These are phyloP conservation scores for Neocallimastix lanati DNA, from an alignment of 192 early-diverging fungal species.

Conservation along the genomic window DNA sequence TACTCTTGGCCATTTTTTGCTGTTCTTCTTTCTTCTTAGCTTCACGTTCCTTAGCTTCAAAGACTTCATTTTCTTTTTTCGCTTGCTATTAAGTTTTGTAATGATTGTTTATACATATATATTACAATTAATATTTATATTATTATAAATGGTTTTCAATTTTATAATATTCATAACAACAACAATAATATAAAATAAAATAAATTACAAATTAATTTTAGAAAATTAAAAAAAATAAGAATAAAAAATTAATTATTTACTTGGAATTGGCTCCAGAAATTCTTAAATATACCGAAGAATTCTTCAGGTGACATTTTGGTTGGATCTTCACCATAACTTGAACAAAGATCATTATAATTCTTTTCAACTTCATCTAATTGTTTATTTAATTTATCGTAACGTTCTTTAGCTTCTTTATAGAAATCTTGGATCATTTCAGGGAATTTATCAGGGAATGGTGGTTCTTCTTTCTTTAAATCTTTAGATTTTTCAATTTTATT, in stretches of 20 bases:
- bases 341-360: conserved; percentile 46
- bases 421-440: conserved; percentile 42
- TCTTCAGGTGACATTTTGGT: conserved; percentile 56
- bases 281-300: conserved; percentile 74
- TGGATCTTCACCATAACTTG: conserved; percentile 61
- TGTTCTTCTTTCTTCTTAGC: no score
- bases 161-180: no score
- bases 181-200: no score
- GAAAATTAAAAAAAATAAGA: no score
- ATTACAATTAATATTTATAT: no score
- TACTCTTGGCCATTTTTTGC: no score
- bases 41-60: no score
- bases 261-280: conserved; percentile 24
- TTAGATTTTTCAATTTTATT: background rate
- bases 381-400: conserved; percentile 35
- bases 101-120: no score
- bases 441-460: conserved; percentile 24
- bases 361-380: conserved; percentile 51
- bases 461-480: background rate
- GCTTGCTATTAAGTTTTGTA: no score
- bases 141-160: no score
- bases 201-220: no score
- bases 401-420: conserved; percentile 33
- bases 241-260: background rate
- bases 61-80: no score